phyloP scores from a whole-genome alignment of 176 grass and related monocot genomes.

The Musa beccarii region DNA sequence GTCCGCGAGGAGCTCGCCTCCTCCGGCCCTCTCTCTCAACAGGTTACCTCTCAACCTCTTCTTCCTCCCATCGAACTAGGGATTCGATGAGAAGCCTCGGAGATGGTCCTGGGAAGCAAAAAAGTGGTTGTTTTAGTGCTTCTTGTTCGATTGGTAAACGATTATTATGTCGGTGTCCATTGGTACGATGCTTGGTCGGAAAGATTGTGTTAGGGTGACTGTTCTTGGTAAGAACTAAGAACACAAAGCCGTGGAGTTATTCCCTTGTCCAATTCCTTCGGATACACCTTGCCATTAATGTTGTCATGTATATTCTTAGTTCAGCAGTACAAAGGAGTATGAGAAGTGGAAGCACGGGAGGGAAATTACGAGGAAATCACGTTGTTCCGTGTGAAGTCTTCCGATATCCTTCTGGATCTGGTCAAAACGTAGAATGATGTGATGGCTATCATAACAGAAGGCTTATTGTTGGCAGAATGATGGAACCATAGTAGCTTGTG shows the following conservation, averaged over 20 bases:
- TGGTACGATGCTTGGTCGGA: no score
- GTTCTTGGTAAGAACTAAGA: neutral
- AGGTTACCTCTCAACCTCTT: neutral
- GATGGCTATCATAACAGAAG: no score
- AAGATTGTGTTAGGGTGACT: no score
- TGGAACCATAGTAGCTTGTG: no score
- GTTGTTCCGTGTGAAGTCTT: no score
- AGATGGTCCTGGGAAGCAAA: no score
- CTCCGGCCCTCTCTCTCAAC: constrained; percentile 7
- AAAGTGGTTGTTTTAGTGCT: neutral
- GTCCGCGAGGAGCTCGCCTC: constrained; percentile 23
- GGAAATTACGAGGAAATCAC: no score
- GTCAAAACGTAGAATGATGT: no score
- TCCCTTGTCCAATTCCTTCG: neutral
- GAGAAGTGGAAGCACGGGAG: no score
- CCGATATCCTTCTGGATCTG: no score
- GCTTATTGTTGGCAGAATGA: no score
- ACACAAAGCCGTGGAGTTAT: neutral
- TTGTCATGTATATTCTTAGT: neutral
- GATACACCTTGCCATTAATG: neutral
- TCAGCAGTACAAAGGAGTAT: neutral
- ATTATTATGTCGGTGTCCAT: no score
- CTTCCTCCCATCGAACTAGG: neutral
- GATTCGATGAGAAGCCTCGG: neutral
- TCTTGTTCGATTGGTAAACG: neutral